Evolutionary conservation across 108 stramenopile species (phyloP), one percentile per base, ranked within the genome.

Genomic region (Mayamaea pseudoterrestris): DNA sequence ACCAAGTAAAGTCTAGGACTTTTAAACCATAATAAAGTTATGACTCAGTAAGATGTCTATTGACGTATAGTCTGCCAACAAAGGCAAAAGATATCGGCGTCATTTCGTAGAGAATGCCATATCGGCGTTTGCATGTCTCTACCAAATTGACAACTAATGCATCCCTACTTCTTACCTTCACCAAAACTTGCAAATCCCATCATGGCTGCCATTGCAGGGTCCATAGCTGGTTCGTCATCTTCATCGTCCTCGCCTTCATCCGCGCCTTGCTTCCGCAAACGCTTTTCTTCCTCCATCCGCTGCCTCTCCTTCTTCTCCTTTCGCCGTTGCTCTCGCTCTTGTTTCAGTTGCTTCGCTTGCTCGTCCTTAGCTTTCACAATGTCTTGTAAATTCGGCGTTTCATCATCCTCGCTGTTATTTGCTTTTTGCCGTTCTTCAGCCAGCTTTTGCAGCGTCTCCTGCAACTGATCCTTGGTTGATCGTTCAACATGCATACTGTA

Each of bases 141-240:
- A n/a, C n/a, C n/a, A n/a, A n/a, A n/a, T n/a, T 34, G 20, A 32
- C 37, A 5, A 4, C n/a, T n/a, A n/a, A n/a, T n/a, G n/a, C 27
- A 39, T 18, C 8, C 37, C 16, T 39, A 47, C 47, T 62, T 55
- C 28, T 55, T 63, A 26, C 69, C 46, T 24, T 75, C 68, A 20
- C 83, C 80, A 67, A 95, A 95, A 8, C 83, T 76, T 18, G 82
- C 77, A 48, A 96, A 93, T 17, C 94, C 94, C 94, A 96, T 96
- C 82, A 93, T 80, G 2, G 88, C 89, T 39, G 83, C 86, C 40
- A 96, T 61, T 27, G 66, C 80, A n/a, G 86, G 83, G 60, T 90
- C 77, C 27, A 82, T 58, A 4, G 45, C 80, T 18, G 41, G 73
- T 8, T 65, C 67, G 26, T 71, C 82, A 11, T 76, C 73, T 28